Percentiles rank a stretch among this genome's conserved stretches.
Evolutionary conservation across 768 basidiomycete species (phyloP).

Genomic region (Boletellus ananas): DNA sequence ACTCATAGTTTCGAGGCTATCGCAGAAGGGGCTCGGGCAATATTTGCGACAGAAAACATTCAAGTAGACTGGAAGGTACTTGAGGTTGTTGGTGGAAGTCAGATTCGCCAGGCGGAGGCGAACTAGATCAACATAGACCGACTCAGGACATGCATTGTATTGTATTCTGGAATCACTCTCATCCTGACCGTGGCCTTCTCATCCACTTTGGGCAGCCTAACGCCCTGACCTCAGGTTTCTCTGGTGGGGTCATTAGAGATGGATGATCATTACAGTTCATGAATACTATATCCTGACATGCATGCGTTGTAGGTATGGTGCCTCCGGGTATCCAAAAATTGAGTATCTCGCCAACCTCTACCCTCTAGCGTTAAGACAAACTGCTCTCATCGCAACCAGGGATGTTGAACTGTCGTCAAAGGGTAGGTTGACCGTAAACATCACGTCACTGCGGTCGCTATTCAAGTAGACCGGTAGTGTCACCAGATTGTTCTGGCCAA

Average conservation of each 20-base stretch:
- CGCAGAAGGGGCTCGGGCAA: constrained; percentile 71
- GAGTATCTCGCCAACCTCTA: constrained; percentile 25
- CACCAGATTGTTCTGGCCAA: constrained; percentile 44
- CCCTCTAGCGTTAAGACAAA: constrained; percentile 83
- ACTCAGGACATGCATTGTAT: not conserved
- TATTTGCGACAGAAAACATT: constrained; percentile 69
- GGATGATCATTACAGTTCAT: constrained; percentile 14
- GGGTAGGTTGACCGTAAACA: constrained; percentile 86
- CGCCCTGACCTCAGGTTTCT: too few species aligned
- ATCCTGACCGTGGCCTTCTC: too few species aligned
- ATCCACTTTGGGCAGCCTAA: too few species aligned
- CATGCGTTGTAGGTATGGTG: constrained; percentile 25
- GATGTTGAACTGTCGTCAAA: constrained; percentile 65
- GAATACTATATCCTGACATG: constrained; percentile 15
- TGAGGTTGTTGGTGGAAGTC: constrained; percentile 51
- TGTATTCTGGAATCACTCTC: too few species aligned
- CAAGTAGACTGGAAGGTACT: constrained; percentile 91
- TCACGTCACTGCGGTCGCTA: constrained; percentile 79
- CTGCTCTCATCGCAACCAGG: constrained; percentile 81
- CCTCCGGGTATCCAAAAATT: constrained; percentile 20
- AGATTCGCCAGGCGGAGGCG: constrained; percentile 18
- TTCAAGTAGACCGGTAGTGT: constrained; percentile 93
- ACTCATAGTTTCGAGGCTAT: constrained; percentile 81
- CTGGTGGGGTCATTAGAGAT: too few species aligned
- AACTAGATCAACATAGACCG: constrained; percentile 10